Conservation (phyloP, 352 stramenopile genomes). For the Phytopythium aichiense region DNA sequence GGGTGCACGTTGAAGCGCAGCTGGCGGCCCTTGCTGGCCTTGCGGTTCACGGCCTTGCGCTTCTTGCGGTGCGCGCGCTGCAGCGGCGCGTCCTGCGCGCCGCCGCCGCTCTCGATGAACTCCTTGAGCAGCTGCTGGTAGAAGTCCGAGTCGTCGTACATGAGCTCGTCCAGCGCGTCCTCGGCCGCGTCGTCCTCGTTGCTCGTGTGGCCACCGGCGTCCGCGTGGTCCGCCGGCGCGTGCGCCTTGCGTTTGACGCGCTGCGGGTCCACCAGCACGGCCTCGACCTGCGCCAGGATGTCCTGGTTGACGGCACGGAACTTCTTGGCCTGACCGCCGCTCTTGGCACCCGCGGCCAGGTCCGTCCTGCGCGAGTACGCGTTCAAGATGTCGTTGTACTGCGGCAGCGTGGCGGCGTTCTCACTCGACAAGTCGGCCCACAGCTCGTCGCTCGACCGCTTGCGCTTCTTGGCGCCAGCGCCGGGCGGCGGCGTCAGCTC, state of each 20-base stretch:
- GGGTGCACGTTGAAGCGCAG: conserved; percentile 83
- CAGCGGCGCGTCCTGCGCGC: conserved; percentile 42
- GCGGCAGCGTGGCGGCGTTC: conserved; percentile 48
- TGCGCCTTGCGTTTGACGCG: conserved; percentile 85
- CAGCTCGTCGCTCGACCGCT: conserved; percentile 46
- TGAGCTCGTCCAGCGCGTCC: conserved; percentile 69
- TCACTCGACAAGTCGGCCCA: conserved; percentile 44
- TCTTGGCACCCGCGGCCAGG: conserved; percentile 41
- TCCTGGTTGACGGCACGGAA: conserved; percentile 89
- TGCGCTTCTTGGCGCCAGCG: conserved; percentile 52
- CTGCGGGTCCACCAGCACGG: conserved; percentile 75
- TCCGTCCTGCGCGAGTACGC: conserved; percentile 74
- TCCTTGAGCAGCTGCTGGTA: conserved; percentile 89
- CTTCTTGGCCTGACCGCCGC: conserved; percentile 64
- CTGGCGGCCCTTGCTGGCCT: conserved; percentile 81
- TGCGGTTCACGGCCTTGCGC: conserved; percentile 85
- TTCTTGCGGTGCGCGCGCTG: conserved; percentile 77
- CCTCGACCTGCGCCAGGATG: conserved; percentile 80
- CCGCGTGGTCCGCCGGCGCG: conserved; percentile 37
- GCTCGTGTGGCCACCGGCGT: conserved; percentile 24
- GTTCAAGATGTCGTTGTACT: conserved; percentile 85
- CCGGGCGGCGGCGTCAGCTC: conserved; percentile 29
- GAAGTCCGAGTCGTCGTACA: conserved; percentile 88
- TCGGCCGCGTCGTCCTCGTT: conserved; percentile 30
- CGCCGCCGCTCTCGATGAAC: conserved; percentile 78